Percentiles rank a stretch among this genome's conserved stretches.
Conservation (phyloP, 495 filamentous ascomycete species). For the Tuber melanosporum region DNA sequence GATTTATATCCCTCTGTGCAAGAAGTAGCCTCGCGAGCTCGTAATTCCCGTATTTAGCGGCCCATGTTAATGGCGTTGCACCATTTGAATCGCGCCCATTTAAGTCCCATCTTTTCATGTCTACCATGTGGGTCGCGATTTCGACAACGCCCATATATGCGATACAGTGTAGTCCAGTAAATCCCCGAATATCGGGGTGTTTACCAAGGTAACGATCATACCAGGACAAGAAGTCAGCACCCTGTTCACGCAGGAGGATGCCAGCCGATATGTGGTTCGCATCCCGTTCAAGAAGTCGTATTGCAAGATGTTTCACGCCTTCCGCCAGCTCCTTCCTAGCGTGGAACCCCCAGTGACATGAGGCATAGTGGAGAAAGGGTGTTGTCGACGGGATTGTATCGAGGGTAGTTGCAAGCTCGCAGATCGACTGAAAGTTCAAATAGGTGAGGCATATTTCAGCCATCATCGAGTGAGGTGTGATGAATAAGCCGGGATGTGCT, state of each 20-base stretch:
- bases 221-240: neutral
- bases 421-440: neutral
- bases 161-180: neutral
- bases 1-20: slow-evolving; percentile 5
- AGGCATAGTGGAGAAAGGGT: neutral
- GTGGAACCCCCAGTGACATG: neutral
- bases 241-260: neutral
- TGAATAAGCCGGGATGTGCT: neutral
- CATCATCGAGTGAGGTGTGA: neutral
- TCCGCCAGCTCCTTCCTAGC: neutral
- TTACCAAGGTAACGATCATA: neutral
- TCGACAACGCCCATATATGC: neutral
- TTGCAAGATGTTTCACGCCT: neutral
- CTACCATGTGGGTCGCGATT: neutral
- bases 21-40: slow-evolving; percentile 38
- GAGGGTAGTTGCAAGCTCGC: neutral
- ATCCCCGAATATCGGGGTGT: neutral
- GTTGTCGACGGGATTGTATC: neutral
- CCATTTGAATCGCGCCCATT: neutral
- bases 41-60: slow-evolving; percentile 38
- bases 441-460: neutral
- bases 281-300: neutral
- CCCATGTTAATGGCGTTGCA: slow-evolving; percentile 35
- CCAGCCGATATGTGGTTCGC: neutral
- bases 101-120: neutral